Conservation (phyloP, 805 yeast species). For the Grigorovia transvaalensis region DNA sequence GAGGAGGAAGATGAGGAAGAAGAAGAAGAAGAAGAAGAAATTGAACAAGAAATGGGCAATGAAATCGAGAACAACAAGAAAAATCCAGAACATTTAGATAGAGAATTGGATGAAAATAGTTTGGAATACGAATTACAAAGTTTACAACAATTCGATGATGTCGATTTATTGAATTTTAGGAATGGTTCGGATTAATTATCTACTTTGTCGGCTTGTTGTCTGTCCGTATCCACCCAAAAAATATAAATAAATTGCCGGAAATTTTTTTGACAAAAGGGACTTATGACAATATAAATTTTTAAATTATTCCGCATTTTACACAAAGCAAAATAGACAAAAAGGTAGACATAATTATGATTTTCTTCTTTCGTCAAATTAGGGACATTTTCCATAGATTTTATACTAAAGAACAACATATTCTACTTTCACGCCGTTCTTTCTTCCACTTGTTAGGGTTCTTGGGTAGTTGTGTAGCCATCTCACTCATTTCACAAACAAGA, state of each 20-base stretch:
- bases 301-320: too few species aligned
- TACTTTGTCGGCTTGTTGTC: too few species aligned
- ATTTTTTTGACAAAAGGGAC: too few species aligned
- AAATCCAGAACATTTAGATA: too few species aligned
- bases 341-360: constrained; percentile 10
- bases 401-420: constrained; percentile 21
- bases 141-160: constrained; percentile 1
- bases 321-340: too few species aligned
- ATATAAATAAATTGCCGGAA: too few species aligned
- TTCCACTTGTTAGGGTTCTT: constrained; percentile 27
- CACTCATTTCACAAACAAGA: constrained; percentile 23
- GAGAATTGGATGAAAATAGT: background rate
- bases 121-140: constrained; percentile 1
- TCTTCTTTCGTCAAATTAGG: constrained; percentile 25
- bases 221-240: too few species aligned
- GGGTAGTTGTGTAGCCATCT: constrained; percentile 26
- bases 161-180: background rate
- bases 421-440: constrained; percentile 26
- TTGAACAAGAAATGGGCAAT: background rate
- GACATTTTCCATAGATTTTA: constrained; percentile 27
- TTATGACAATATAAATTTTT: too few species aligned
- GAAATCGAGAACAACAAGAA: background rate
- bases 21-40: background rate
- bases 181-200: background rate
- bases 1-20: constrained; percentile 1